Conservation (phyloP, 164 flowering plant species). For the Umbellularia californica region DNA sequence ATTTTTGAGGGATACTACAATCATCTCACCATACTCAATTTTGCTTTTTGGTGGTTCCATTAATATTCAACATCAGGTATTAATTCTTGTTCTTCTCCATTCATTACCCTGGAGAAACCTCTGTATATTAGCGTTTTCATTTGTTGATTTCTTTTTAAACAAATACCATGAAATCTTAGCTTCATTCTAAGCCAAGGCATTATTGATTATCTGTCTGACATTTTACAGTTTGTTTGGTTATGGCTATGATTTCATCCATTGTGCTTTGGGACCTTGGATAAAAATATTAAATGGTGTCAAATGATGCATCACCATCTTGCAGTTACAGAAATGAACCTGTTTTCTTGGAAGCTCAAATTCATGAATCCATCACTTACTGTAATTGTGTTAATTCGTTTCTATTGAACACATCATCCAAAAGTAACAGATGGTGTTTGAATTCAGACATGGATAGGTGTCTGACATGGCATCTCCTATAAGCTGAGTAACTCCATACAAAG, state of each 20-base stretch:
- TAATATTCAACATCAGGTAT: slow-evolving; percentile 82
- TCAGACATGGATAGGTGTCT: too few species aligned
- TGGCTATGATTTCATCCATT: neutral
- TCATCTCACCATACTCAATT: slow-evolving; percentile 80
- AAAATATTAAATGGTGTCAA: neutral
- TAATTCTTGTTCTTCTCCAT: neutral
- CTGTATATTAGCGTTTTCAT: neutral
- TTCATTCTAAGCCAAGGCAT: too few species aligned
- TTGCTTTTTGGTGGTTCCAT: slow-evolving; percentile 88
- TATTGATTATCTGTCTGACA: too few species aligned
- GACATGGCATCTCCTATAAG: too few species aligned
- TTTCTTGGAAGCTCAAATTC: neutral
- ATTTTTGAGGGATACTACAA: slow-evolving; percentile 81
- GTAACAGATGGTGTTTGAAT: too few species aligned
- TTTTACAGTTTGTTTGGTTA: too few species aligned
- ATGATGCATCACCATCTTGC: neutral
- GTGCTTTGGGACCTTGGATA: neutral
- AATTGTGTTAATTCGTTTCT: too few species aligned
- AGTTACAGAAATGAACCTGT: neutral
- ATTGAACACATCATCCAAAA: too few species aligned
- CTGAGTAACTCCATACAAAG: too few species aligned
- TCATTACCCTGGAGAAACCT: neutral
- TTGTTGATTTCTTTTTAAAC: neutral
- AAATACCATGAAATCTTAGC: neutral
- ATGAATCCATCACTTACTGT: neutral